phyloP scores from a whole-genome alignment of 192 early-diverging fungal genomes.

The Funneliformis mosseae region DNA sequence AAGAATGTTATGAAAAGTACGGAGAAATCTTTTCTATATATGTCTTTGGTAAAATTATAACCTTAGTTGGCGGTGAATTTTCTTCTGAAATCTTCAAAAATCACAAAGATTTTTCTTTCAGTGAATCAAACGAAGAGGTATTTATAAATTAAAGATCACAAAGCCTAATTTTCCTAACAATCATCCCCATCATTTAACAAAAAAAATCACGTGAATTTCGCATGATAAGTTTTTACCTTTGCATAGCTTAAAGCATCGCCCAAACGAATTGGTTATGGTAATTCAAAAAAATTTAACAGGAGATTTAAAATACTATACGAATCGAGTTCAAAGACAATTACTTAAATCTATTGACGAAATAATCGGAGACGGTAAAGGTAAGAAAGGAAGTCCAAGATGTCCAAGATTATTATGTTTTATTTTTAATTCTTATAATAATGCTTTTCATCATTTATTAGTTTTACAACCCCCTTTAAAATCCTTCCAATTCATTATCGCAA shows the following conservation, averaged over 20 bases:
- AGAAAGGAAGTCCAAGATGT: not conserved
- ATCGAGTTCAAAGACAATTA: not conserved
- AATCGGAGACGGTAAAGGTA: not conserved
- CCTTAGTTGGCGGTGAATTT: not conserved
- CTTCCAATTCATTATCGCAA: not conserved
- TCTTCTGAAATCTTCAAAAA: not conserved
- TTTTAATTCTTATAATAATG: not conserved
- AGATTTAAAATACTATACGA: not conserved
- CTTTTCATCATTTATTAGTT: not conserved
- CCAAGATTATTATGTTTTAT: not conserved
- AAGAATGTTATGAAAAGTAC: not conserved
- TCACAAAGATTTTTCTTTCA: not conserved
- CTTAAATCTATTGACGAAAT: not conserved
- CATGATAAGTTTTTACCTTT: no score
- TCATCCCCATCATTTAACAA: no score
- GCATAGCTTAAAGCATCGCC: no score
- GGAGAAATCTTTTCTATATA: slow-evolving; percentile 10
- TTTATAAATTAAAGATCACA: no score
- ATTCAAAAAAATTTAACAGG: not conserved
- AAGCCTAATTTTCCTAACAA: no score
- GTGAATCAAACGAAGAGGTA: not conserved
- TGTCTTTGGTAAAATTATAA: not conserved
- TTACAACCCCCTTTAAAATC: not conserved
- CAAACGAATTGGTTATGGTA: no score
- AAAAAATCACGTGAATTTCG: no score